Evolutionary conservation across 495 filamentous ascomycete genomes (phyloP).

Genomic region (Cryomyces antarcticus): DNA sequence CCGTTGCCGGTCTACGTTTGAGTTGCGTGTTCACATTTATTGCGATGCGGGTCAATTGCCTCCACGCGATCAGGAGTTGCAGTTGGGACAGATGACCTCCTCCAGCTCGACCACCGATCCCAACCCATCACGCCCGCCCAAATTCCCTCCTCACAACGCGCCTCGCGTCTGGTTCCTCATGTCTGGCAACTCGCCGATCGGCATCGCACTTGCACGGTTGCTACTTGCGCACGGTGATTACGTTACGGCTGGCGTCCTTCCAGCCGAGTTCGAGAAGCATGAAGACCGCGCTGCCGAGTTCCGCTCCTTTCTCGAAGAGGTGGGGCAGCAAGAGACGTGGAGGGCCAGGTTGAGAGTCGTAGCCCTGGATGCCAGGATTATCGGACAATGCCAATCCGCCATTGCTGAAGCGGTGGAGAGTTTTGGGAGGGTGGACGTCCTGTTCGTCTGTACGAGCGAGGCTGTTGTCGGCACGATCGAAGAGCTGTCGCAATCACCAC

Average conservation of each 20-base stretch:
- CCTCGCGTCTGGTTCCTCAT: constrained; percentile 78
- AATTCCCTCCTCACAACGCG: constrained; percentile 36
- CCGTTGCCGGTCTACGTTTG: too few species aligned
- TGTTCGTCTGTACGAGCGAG: constrained; percentile 76
- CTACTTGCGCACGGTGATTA: constrained; percentile 72
- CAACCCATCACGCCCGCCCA: constrained; percentile 18
- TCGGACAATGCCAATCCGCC: constrained; percentile 49
- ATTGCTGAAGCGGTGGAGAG: constrained; percentile 66
- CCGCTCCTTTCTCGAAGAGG: constrained; percentile 33
- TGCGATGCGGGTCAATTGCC: too few species aligned
- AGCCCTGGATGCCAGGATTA: constrained; percentile 13
- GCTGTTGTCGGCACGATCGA: constrained; percentile 82
- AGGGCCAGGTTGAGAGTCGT: constrained; percentile 19
- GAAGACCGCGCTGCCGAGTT: constrained; percentile 25
- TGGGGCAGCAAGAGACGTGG: constrained; percentile 25
- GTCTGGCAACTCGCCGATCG: constrained; percentile 61
- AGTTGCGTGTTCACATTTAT: too few species aligned
- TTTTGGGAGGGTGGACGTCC: constrained; percentile 74
- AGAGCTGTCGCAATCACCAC: constrained; percentile 54
- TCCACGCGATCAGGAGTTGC: too few species aligned
- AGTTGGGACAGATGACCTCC: too few species aligned
- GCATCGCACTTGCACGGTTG: constrained; percentile 47
- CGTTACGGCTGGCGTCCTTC: constrained; percentile 56
- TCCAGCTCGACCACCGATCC: constrained; percentile 1
- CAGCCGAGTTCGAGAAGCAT: constrained; percentile 33